Percentiles rank a stretch among this genome's conserved stretches.
Evolutionary conservation across 257 asterid genomes (phyloP).

Genomic region (Penstemon barbatus): DNA sequence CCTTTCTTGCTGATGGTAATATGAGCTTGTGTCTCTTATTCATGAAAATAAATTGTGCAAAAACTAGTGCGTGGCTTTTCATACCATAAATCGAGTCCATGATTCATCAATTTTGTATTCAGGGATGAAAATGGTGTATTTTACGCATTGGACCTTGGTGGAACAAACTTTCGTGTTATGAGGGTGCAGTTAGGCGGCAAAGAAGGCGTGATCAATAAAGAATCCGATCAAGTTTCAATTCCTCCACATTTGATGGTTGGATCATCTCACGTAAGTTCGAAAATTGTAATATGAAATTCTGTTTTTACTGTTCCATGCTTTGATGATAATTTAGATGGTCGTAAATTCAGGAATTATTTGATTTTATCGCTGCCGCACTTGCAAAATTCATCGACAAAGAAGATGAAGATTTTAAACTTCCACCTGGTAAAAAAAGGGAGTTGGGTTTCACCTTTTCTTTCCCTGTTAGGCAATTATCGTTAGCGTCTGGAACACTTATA

Average conservation of each 20-base stretch:
- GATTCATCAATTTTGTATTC: constrained; percentile 28
- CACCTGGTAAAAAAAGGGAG: constrained; percentile 74
- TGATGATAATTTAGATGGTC: constrained; percentile 14
- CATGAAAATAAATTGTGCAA: neutral
- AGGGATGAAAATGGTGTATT: constrained; percentile 78
- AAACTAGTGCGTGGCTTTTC: neutral
- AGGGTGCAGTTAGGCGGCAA: constrained; percentile 75
- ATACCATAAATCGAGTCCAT: neutral
- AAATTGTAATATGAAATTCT: constrained; percentile 1
- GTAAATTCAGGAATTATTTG: constrained; percentile 61
- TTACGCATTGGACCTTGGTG: constrained; percentile 94
- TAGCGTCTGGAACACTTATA: constrained; percentile 57
- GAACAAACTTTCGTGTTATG: constrained; percentile 90
- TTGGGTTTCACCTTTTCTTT: constrained; percentile 97
- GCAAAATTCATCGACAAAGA: constrained; percentile 76
- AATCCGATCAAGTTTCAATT: constrained; percentile 68
- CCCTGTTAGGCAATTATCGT: constrained; percentile 79
- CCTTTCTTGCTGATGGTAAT: neutral
- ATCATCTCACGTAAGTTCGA: constrained; percentile 64
- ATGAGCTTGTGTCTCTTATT: neutral
- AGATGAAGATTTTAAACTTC: constrained; percentile 56
- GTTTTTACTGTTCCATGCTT: constrained; percentile 10
- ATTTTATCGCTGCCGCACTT: constrained; percentile 66
- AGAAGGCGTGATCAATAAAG: constrained; percentile 48
- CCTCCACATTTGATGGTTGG: constrained; percentile 91